A percentile compares a stretch with the other conserved stretches of the same genome.
phyloP scores from a whole-genome alignment of 805 yeast species.

The Lipomyces orientalis region DNA sequence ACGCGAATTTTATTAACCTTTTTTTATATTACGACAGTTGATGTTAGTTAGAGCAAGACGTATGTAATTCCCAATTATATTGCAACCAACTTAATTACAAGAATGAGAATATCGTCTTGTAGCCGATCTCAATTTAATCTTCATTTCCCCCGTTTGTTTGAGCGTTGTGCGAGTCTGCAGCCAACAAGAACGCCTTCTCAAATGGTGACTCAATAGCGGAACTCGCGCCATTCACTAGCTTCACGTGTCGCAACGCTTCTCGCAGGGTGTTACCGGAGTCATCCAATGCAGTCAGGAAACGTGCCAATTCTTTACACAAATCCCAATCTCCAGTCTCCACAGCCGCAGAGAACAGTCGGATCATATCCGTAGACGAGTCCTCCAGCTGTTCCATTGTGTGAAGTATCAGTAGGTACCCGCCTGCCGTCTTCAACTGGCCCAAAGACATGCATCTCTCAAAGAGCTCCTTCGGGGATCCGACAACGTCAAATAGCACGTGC shows the following conservation, averaged over 20 bases:
- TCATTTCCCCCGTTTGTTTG: background rate
- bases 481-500: conserved; percentile 49
- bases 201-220: conserved; percentile 1
- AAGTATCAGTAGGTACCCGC: conserved; percentile 49
- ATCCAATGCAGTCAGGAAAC: conserved; percentile 49
- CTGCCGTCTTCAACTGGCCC: conserved; percentile 49
- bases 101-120: no score
- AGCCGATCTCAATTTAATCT: no score
- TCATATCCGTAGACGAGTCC: conserved; percentile 42
- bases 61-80: no score
- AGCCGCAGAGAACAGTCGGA: conserved; percentile 46
- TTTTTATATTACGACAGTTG: no score
- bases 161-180: background rate
- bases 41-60: no score
- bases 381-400: conserved; percentile 45
- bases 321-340: conserved; percentile 45
- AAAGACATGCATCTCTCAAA: conserved; percentile 46
- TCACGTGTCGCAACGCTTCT: conserved; percentile 24
- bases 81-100: no score
- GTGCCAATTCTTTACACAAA: conserved; percentile 48
- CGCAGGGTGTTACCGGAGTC: conserved; percentile 39
- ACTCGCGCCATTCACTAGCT: conserved; percentile 2
- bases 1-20: no score
- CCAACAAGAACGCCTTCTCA: conserved; percentile 11
- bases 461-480: conserved; percentile 47